A percentile compares a stretch with the other conserved stretches of the same genome.
These are phyloP conservation scores for Epithele typhae DNA, from an alignment of 768 basidiomycete genomes.

Conservation along the genomic window DNA sequence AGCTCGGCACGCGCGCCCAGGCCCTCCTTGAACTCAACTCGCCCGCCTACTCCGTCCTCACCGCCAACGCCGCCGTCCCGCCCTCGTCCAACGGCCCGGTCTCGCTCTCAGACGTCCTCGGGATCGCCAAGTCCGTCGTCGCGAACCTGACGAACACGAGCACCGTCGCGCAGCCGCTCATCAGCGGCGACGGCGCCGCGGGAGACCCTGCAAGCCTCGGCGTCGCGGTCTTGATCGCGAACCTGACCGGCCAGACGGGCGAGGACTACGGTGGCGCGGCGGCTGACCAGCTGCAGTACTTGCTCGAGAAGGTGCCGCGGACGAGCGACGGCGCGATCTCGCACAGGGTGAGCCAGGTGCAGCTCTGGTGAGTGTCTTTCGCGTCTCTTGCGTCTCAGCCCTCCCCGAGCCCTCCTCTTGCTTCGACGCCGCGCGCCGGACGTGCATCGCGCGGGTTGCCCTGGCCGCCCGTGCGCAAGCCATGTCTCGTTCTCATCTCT, in stretches of 20 bases:
- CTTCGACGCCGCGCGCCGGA: too few species aligned
- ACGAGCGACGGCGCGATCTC: constrained; percentile 79
- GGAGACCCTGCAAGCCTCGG: constrained; percentile 81
- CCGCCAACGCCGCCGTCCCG: constrained; percentile 16
- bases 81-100: constrained; percentile 26
- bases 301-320: constrained; percentile 52
- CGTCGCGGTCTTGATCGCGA: constrained; percentile 60
- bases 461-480: too few species aligned
- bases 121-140: constrained; percentile 51
- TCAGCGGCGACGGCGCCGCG: constrained; percentile 55
- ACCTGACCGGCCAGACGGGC: constrained; percentile 41
- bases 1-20: constrained; percentile 46
- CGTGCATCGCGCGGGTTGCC: too few species aligned
- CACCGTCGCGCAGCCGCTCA: constrained; percentile 46
- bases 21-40: constrained; percentile 48
- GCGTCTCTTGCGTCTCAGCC: too few species aligned
- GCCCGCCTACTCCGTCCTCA: constrained; percentile 43
- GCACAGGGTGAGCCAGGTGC: constrained; percentile 63
- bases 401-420: too few species aligned
- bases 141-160: constrained; percentile 37
- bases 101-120: constrained; percentile 49
- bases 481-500: too few species aligned
- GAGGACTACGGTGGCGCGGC: constrained; percentile 60
- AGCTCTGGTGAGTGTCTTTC: constrained; percentile 55
- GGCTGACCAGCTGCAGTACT: constrained; percentile 57